phyloP scores from a whole-genome alignment of 140 eudicot species.

The Ambrosia hybrid region DNA sequence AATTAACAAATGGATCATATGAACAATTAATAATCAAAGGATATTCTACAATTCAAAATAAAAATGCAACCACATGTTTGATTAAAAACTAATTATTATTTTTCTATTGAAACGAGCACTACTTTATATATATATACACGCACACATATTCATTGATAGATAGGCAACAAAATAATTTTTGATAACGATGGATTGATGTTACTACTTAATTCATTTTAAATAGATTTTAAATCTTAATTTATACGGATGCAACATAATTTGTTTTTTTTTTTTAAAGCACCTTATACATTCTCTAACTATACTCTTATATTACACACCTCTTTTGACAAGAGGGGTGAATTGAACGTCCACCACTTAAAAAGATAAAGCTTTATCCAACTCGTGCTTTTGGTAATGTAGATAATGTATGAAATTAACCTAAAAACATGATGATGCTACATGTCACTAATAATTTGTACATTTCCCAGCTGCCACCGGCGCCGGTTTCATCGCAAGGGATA shows the following conservation, averaged over 20 bases:
- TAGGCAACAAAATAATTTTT: not conserved
- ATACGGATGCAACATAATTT: not conserved
- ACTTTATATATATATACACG: too few species aligned
- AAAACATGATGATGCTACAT: too few species aligned
- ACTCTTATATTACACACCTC: too few species aligned
- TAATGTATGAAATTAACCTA: too few species aligned
- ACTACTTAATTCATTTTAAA: not conserved
- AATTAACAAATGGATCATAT: too few species aligned
- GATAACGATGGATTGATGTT: not conserved
- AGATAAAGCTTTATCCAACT: too few species aligned
- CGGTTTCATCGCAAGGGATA: conserved; percentile 86
- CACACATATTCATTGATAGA: not conserved
- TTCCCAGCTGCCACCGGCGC: conserved; percentile 73
- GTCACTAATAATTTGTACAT: not conserved
- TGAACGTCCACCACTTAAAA: too few species aligned
- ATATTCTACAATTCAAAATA: not conserved
- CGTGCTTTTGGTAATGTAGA: too few species aligned
- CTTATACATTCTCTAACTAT: too few species aligned
- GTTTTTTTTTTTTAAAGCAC: too few species aligned
- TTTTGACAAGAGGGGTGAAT: too few species aligned
- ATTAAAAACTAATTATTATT: too few species aligned
- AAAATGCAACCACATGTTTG: not conserved
- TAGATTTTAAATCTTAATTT: not conserved
- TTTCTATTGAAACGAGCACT: not conserved
- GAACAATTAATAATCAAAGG: not conserved